Conservation (phyloP, 2,329 filamentous ascomycete species). For the Beauveria rudraprayagi region DNA sequence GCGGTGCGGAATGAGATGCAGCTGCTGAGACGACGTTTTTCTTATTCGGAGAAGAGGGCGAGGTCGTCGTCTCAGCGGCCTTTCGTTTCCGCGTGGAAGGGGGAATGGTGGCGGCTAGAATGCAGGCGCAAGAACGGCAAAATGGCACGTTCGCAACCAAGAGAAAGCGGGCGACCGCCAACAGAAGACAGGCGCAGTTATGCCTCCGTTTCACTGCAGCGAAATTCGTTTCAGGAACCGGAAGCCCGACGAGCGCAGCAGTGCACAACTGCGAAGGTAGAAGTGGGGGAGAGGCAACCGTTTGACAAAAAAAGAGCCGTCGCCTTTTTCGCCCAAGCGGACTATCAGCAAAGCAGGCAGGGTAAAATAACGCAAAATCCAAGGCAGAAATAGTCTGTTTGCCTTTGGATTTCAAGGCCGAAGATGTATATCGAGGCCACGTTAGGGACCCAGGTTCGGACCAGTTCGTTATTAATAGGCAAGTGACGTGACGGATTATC, state of each 20-base stretch:
- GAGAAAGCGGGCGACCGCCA: background rate
- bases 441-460: background rate
- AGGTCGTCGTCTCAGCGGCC: slow-evolving; percentile 57
- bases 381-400: too few species aligned
- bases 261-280: background rate
- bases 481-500: slow-evolving; percentile 10
- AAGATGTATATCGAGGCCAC: too few species aligned
- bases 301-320: background rate
- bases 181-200: background rate
- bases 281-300: background rate
- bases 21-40: slow-evolving; percentile 49
- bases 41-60: slow-evolving; percentile 41
- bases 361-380: too few species aligned
- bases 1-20: slow-evolving; percentile 39
- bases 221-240: background rate
- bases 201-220: background rate
- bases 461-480: background rate
- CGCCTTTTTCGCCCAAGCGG: background rate
- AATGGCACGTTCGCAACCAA: background rate
- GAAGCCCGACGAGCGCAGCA: background rate
- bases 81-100: slow-evolving; percentile 53
- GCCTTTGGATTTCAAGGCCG: too few species aligned
- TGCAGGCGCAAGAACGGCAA: background rate
- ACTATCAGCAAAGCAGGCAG: too few species aligned
- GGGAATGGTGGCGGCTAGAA: slow-evolving; percentile 46